Evolutionary conservation across 768 basidiomycete species (phyloP).

Genomic region (Suillus occidentalis): DNA sequence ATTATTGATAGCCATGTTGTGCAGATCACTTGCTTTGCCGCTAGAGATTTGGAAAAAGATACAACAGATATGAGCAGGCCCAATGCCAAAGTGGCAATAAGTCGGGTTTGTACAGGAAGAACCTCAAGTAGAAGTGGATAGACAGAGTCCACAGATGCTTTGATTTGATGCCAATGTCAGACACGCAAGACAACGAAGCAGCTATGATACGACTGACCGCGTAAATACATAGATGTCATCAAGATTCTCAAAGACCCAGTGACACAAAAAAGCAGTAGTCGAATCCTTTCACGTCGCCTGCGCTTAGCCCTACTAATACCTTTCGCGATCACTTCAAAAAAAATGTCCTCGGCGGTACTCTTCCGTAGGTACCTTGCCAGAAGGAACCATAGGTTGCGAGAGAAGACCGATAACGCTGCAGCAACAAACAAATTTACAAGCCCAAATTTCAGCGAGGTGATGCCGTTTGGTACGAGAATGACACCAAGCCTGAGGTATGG

Average conservation of each 20-base stretch:
- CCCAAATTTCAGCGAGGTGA: constrained; percentile 47
- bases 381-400: constrained; percentile 75
- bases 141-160: constrained; percentile 56
- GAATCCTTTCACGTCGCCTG: constrained; percentile 42
- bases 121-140: constrained; percentile 47
- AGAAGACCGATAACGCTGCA: constrained; percentile 58
- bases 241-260: constrained; percentile 49
- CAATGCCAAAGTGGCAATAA: constrained; percentile 41
- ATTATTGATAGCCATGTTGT: constrained; percentile 59
- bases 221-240: constrained; percentile 61
- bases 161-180: constrained; percentile 14
- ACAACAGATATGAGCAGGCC: constrained; percentile 49
- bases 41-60: constrained; percentile 55
- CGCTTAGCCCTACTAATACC: constrained; percentile 48
- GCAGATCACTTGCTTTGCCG: constrained; percentile 52
- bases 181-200: neutral
- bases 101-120: constrained; percentile 34
- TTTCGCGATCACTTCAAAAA: constrained; percentile 60
- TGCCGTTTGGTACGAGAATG: constrained; percentile 53
- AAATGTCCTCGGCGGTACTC: constrained; percentile 63
- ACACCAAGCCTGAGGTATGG: constrained; percentile 75
- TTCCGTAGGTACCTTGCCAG: constrained; percentile 70
- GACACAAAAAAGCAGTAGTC: constrained; percentile 43
- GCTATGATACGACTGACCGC: constrained; percentile 46
- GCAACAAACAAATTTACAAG: constrained; percentile 52